Percentiles rank a stretch among this genome's conserved stretches.
These are phyloP conservation scores for Cairneyella variabilis DNA, from an alignment of 495 filamentous ascomycete species.

Conservation along the genomic window DNA sequence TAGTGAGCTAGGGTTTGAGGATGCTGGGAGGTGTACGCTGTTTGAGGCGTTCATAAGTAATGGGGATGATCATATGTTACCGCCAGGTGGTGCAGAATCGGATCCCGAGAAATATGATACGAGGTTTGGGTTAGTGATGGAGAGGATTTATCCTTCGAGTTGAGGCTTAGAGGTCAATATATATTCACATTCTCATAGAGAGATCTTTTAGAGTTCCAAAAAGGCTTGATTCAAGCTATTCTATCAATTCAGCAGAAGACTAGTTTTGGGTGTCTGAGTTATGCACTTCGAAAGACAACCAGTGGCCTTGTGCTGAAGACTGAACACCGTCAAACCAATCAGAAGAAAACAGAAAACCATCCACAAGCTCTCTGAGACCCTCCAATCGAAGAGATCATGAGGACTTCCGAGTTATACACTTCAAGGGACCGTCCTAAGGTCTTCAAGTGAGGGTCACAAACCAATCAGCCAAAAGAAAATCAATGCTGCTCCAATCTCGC, in stretches of 20 bases:
- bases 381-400: no score
- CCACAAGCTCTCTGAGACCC: no score
- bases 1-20: conserved; percentile 29
- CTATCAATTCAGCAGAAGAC: no score
- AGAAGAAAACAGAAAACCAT: no score
- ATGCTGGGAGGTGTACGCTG: conserved; percentile 29
- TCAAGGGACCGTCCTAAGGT: no score
- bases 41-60: conserved; percentile 33
- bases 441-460: no score
- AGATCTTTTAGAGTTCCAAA: not conserved
- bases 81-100: conserved; percentile 23
- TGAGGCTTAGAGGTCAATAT: not conserved
- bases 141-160: not conserved
- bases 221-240: not conserved
- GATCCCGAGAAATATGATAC: conserved; percentile 23
- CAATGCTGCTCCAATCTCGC: not conserved
- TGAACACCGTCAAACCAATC: no score
- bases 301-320: no score
- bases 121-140: conserved; percentile 24
- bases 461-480: no score
- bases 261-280: conserved; percentile 12
- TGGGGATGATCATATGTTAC: conserved; percentile 32
- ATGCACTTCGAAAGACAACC: conserved; percentile 10
- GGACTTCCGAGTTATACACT: no score
- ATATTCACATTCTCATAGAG: not conserved